Conservation (phyloP, 495 filamentous ascomycete species). For the Aspergillus saccharolyticus region DNA sequence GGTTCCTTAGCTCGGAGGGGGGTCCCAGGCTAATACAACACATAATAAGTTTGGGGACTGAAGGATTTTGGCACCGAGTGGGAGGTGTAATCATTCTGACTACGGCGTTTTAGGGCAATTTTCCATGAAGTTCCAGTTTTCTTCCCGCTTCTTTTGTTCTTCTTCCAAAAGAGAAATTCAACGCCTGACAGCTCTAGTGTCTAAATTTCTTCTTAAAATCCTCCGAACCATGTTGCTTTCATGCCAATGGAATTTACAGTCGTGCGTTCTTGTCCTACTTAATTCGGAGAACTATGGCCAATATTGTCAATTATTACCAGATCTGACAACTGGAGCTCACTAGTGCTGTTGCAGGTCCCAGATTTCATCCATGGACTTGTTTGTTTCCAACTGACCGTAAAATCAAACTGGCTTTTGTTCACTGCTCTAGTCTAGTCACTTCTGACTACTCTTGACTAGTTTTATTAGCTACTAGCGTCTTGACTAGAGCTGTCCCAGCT, state of each 20-base stretch:
- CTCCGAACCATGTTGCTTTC: slow-evolving; percentile 5
- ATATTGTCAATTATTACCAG: slow-evolving; percentile 27
- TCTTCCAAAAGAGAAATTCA: not conserved
- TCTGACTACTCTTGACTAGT: slow-evolving; percentile 9
- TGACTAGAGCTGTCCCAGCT: slow-evolving; percentile 20
- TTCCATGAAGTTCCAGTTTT: not conserved
- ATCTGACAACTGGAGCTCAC: slow-evolving; percentile 21
- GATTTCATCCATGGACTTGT: slow-evolving; percentile 22
- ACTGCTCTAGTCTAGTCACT: not conserved
- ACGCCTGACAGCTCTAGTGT: not conserved
- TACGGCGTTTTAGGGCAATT: not conserved
- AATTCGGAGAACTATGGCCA: slow-evolving; percentile 4
- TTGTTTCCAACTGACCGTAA: slow-evolving; percentile 19
- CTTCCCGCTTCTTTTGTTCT: not conserved
- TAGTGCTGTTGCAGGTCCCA: slow-evolving; percentile 17
- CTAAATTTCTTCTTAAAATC: not conserved
- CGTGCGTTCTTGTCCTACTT: slow-evolving; percentile 6
- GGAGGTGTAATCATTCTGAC: slow-evolving; percentile 6
- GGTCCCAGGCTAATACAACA: slow-evolving; percentile 14
- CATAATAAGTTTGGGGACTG: slow-evolving; percentile 6
- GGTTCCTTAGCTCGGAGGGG: slow-evolving; percentile 13
- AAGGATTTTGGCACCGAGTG: not conserved
- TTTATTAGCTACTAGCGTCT: slow-evolving; percentile 10
- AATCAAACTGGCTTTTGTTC: slow-evolving; percentile 14
- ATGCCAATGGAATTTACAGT: not conserved